Evolutionary conservation across 2,329 filamentous ascomycete species (phyloP).

Genomic region (Leptographium lundbergii): DNA sequence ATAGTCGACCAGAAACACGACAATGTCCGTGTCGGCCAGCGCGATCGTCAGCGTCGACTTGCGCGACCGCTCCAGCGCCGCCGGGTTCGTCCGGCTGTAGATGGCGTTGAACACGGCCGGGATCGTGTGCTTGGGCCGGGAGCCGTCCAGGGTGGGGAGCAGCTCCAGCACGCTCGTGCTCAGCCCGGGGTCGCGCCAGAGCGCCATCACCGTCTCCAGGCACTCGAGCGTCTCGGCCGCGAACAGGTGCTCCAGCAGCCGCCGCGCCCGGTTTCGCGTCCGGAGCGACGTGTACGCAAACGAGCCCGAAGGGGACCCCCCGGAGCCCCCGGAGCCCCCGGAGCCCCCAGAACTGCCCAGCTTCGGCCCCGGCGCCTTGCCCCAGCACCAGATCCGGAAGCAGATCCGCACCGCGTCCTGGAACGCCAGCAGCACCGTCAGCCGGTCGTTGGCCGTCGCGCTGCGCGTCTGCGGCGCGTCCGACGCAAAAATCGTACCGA

Average conservation of each 20-base stretch:
- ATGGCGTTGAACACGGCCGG: conserved; percentile 93
- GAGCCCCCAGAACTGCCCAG: no score
- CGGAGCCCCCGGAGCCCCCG: conserved; percentile 29
- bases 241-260: conserved; percentile 86
- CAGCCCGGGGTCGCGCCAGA: conserved; percentile 51
- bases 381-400: conserved; percentile 78
- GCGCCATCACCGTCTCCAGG: conserved; percentile 75
- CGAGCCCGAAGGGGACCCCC: conserved; percentile 60
- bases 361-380: no score
- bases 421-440: conserved; percentile 91
- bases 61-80: conserved; percentile 61
- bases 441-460: conserved; percentile 78
- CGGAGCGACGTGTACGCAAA: conserved; percentile 84
- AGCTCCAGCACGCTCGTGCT: conserved; percentile 64
- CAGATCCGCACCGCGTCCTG: conserved; percentile 90
- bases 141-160: conserved; percentile 81
- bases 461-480: conserved; percentile 67
- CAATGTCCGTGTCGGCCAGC: conserved; percentile 70
- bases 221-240: conserved; percentile 86
- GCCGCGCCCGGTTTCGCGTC: conserved; percentile 77
- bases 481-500: conserved; percentile 80
- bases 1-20: conserved; percentile 84
- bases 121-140: conserved; percentile 79
- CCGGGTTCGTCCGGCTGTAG: conserved; percentile 83
- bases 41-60: conserved; percentile 84